Evolutionary conservation across 306 rosid genomes (phyloP).

Genomic region (Dryas alaskensis): DNA sequence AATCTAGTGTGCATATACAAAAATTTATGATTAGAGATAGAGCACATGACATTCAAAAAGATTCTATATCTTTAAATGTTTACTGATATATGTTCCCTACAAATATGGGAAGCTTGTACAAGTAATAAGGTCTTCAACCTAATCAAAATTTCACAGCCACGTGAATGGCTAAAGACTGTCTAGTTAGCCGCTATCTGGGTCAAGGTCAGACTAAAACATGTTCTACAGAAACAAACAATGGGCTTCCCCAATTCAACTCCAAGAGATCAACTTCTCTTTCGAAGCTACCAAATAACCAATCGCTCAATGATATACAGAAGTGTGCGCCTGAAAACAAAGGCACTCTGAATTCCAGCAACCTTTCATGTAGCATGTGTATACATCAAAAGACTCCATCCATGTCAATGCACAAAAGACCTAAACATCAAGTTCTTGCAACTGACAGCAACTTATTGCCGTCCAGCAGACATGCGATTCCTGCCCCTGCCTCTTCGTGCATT

Average conservation of each 20-base stretch:
- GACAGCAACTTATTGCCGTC: conserved; percentile 20
- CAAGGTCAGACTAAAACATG: conserved; percentile 21
- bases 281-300: conserved; percentile 27
- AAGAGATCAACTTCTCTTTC: conserved; percentile 17
- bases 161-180: conserved; percentile 16
- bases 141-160: conserved; percentile 33
- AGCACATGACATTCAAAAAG: not conserved
- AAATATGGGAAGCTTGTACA: conserved; percentile 16
- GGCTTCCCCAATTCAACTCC: conserved; percentile 18
- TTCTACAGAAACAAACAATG: conserved; percentile 3
- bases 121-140: conserved; percentile 4
- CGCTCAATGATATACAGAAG: conserved; percentile 25
- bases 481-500: conserved; percentile 61
- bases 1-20: too few relatives aligned
- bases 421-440: conserved; percentile 15
- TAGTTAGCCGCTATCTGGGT: conserved; percentile 22
- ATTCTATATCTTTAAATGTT: not conserved
- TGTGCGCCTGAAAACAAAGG: conserved; percentile 13
- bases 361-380: conserved; percentile 1
- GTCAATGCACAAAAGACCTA: not conserved
- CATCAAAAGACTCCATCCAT: conserved; percentile 8
- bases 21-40: not conserved
- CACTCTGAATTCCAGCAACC: conserved; percentile 14
- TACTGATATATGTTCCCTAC: not conserved
- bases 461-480: conserved; percentile 41